A percentile compares a stretch with the other conserved stretches of the same genome.
Evolutionary conservation across 23 red algal genomes (phyloP).

Genomic region (Gracilaria domingensis): DNA sequence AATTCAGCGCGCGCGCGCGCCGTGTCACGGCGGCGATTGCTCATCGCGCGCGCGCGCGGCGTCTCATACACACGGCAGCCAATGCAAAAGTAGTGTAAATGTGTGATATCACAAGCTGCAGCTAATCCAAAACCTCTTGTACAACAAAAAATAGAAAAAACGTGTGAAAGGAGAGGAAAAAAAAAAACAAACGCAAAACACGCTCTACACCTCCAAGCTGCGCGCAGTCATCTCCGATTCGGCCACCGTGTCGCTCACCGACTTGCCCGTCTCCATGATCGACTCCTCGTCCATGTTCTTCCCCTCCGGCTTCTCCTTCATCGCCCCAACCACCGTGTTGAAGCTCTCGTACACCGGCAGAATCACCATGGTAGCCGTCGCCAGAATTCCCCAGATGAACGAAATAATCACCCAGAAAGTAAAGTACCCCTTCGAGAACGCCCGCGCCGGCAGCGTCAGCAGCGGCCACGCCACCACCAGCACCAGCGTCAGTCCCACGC

Average conservation of each 20-base stretch:
- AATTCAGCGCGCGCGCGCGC: no score
- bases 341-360: constrained; percentile 77
- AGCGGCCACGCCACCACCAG: constrained; percentile 80
- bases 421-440: constrained; percentile 81
- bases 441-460: constrained; percentile 66
- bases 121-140: no score
- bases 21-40: no score
- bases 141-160: constrained; percentile 11
- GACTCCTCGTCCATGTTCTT: constrained; percentile 21
- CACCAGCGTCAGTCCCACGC: constrained; percentile 60
- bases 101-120: no score
- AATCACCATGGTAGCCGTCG: constrained; percentile 73
- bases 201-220: not conserved
- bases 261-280: constrained; percentile 44
- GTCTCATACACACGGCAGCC: no score
- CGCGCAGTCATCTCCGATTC: constrained; percentile 40
- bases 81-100: no score
- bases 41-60: not conserved
- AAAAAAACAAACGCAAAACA: not conserved
- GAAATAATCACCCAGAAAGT: constrained; percentile 86
- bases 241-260: constrained; percentile 25
- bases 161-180: no score
- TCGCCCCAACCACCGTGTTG: not conserved
- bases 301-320: not conserved
- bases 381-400: constrained; percentile 84